Evolutionary conservation across 1,284 basidiomycete species (phyloP).

Genomic region (Malassezia japonica): DNA sequence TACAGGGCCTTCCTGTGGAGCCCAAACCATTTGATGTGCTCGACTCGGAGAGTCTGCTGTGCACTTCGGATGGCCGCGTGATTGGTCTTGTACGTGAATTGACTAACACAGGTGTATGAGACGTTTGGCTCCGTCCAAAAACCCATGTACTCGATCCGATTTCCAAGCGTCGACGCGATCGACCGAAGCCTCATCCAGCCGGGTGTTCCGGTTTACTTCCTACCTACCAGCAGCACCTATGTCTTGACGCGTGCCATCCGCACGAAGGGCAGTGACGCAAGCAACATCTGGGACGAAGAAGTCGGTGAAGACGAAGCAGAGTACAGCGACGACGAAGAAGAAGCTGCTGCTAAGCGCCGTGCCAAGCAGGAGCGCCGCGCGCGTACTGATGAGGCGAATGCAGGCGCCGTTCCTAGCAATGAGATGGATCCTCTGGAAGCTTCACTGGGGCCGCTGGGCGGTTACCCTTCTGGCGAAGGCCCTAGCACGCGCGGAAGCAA

Average conservation of each 20-base stretch:
- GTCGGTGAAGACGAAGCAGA: conserved; percentile 73
- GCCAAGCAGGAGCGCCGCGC: conserved; percentile 30
- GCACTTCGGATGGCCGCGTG: conserved; percentile 71
- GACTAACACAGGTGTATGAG: conserved; percentile 78
- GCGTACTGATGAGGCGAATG: neutral
- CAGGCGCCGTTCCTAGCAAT: neutral
- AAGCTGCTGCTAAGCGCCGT: conserved; percentile 58
- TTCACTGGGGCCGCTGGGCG: conserved; percentile 12
- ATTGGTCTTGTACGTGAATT: no score
- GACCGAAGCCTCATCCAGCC: conserved; percentile 18
- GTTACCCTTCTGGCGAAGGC: neutral
- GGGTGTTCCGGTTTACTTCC: conserved; percentile 58
- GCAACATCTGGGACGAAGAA: conserved; percentile 81
- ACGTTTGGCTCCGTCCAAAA: conserved; percentile 78
- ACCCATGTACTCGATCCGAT: conserved; percentile 68
- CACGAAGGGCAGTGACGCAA: conserved; percentile 76
- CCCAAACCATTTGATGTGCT: conserved; percentile 57
- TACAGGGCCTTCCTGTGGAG: neutral
- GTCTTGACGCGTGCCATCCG: conserved; percentile 62
- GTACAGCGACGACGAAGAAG: conserved; percentile 81
- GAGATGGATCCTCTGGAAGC: conserved; percentile 8
- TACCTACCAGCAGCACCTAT: conserved; percentile 65
- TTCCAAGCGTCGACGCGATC: conserved; percentile 46
- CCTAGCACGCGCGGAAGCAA: neutral
- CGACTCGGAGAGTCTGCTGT: conserved; percentile 75